Evolutionary conservation across 306 rosid species (phyloP).

Genomic region (Dryas alaskensis): DNA sequence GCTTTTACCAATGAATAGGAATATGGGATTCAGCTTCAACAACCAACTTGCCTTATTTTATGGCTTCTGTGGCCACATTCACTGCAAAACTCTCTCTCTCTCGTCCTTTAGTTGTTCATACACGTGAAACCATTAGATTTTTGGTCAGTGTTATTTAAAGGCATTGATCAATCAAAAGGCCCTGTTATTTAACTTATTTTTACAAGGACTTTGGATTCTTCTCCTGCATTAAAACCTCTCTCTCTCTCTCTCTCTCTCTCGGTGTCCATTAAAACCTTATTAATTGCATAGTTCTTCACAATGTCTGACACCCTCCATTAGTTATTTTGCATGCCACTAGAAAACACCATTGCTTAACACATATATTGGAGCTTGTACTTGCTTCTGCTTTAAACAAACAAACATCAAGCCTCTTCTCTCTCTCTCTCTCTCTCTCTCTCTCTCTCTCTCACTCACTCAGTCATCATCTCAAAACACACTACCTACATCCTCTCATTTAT

Average conservation of each 20-base stretch:
- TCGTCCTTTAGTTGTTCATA: conserved; percentile 23
- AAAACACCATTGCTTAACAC: conserved; percentile 1
- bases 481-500: neutral
- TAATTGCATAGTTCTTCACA: conserved; percentile 20
- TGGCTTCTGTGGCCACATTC: conserved; percentile 9
- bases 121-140: conserved; percentile 37
- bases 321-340: conserved; percentile 27
- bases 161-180: conserved; percentile 16
- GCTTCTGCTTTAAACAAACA: conserved; percentile 5
- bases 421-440: neutral
- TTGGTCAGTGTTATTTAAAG: conserved; percentile 23
- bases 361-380: conserved; percentile 19
- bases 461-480: neutral
- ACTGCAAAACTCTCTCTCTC: conserved; percentile 4
- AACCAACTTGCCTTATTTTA: neutral
- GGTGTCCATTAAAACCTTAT: no score
- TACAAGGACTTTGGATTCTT: conserved; percentile 28
- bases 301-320: conserved; percentile 25
- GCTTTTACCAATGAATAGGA: conserved; percentile 19
- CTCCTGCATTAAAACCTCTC: conserved; percentile 10
- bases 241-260: neutral
- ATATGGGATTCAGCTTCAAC: conserved; percentile 10
- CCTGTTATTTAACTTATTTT: neutral
- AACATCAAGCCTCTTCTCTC: neutral
- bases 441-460: neutral